A percentile compares a stretch with the other conserved stretches of the same genome.
phyloP scores from a whole-genome alignment of 2,329 filamentous ascomycete species.

The Didymella lethalis region DNA sequence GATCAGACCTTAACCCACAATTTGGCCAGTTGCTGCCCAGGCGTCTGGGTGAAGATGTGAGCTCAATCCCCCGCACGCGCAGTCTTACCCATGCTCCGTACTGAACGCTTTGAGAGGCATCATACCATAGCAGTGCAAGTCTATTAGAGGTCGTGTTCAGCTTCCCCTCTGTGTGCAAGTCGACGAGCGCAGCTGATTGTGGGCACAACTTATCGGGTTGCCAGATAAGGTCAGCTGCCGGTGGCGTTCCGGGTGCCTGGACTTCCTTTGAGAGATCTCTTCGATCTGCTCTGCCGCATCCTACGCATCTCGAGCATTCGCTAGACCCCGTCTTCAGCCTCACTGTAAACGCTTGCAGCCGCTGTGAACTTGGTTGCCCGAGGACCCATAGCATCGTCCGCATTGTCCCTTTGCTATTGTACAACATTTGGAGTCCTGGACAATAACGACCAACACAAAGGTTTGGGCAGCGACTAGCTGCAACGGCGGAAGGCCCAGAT shows the following conservation, averaged over 20 bases:
- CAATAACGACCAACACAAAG: neutral
- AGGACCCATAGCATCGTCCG: neutral
- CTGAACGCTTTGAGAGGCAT: neutral
- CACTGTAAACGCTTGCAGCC: neutral
- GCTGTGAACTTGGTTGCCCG: neutral
- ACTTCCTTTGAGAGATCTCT: neutral
- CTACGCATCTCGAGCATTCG: neutral
- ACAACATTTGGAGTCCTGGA: neutral
- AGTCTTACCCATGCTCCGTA: neutral
- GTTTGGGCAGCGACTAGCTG: neutral
- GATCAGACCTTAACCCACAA: neutral
- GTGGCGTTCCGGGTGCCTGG: neutral
- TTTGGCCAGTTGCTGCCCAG: neutral
- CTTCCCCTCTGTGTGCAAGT: neutral
- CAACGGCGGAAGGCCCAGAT: slow-evolving; percentile 8
- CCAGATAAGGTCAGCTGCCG: slow-evolving; percentile 4
- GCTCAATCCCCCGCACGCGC: neutral
- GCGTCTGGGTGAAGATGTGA: neutral
- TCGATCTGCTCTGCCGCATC: slow-evolving; percentile 10
- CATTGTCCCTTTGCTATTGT: neutral
- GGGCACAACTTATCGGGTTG: neutral
- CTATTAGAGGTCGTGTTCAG: neutral
- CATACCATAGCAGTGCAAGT: neutral
- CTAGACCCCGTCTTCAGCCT: neutral
- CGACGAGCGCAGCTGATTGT: neutral